These are phyloP conservation scores for Rhodotorula sp. DNA, from an alignment of 1,284 basidiomycete species.

Conservation along the genomic window DNA sequence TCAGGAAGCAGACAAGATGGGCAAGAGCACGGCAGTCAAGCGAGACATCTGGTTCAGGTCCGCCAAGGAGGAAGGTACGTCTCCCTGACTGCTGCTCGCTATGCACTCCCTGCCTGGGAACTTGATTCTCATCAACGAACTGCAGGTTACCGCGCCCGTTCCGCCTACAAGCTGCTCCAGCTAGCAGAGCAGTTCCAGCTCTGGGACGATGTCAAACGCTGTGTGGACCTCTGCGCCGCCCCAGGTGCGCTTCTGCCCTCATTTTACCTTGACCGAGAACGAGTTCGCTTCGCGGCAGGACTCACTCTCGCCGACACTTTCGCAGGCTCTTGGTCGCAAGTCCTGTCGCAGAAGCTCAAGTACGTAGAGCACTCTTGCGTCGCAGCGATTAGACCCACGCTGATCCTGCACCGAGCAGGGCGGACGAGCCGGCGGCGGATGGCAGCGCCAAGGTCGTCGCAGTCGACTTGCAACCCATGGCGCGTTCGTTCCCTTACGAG, in stretches of 20 bases:
- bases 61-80: constrained; percentile 49
- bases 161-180: constrained; percentile 57
- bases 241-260: constrained; percentile 46
- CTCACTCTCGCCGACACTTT: background rate
- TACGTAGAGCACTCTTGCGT: background rate
- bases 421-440: constrained; percentile 7
- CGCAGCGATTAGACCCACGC: background rate
- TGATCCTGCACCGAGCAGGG: background rate
- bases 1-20: constrained; percentile 20
- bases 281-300: too few species aligned
- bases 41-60: constrained; percentile 58
- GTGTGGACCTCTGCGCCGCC: constrained; percentile 60
- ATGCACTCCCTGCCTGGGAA: constrained; percentile 36
- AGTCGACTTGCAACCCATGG: constrained; percentile 60
- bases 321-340: constrained; percentile 44
- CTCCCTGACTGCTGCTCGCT: constrained; percentile 30
- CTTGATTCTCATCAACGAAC: constrained; percentile 14
- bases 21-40: constrained; percentile 51
- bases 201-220: constrained; percentile 52
- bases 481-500: constrained; percentile 28
- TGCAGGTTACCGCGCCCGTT: constrained; percentile 56
- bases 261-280: background rate
- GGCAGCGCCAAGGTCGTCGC: constrained; percentile 53
- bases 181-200: constrained; percentile 58
- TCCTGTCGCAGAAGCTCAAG: constrained; percentile 50